Base-by-base conservation (phyloP, 805 yeast species). In the Schwanniomyces pseudopolymorphus region DNA sequence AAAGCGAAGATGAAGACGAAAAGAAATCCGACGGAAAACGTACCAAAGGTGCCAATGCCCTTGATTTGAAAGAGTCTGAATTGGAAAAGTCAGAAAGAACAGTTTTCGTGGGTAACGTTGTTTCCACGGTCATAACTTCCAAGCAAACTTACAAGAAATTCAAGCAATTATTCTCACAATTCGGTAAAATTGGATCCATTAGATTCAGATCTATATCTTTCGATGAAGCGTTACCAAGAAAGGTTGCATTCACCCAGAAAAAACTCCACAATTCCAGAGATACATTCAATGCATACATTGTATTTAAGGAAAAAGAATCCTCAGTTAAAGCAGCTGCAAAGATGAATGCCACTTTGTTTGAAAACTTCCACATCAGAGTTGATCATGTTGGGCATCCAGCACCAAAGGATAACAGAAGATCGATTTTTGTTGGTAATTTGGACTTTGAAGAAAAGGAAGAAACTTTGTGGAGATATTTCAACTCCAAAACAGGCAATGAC, bases 401-500 rank as follows among this genome's bases (percentile, higher is more conserved):
- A 13, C 81, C 84, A 51, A 90, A 87, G 58, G 96, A 89, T 56
- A 84, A 85, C 64, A 86, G 84, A 60, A 78, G 90, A 47, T 84
- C 92, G 19, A 80, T 94, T 20, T 94, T 94, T 61, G 89, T 94
- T 17, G 99, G 99, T 24, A 92, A 94, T 65, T 73, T 94, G 51
- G 96, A 89, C 61, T 94, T 94, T 61, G 96, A 89, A 64, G 96
- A 89, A 63, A 79, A 79, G 48, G 99, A 94, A 66, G 99, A 94
- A 64, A 77, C 82, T 27, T 72, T 94, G 28, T 94, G 96, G 96
- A 77, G 74, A 44, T 89, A 85, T 63, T 94, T 94, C 70, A 75
- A 73, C 50, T 51, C 61, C 7, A 70, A 72, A 31, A 56, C 65
- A 31, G 65, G 61, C 28, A 69, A 68, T 38, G 84, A 80, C 22